Percentiles rank a stretch among this genome's conserved stretches.
Evolutionary conservation across 768 basidiomycete genomes (phyloP).

Genomic region (Termitomyces sp.): DNA sequence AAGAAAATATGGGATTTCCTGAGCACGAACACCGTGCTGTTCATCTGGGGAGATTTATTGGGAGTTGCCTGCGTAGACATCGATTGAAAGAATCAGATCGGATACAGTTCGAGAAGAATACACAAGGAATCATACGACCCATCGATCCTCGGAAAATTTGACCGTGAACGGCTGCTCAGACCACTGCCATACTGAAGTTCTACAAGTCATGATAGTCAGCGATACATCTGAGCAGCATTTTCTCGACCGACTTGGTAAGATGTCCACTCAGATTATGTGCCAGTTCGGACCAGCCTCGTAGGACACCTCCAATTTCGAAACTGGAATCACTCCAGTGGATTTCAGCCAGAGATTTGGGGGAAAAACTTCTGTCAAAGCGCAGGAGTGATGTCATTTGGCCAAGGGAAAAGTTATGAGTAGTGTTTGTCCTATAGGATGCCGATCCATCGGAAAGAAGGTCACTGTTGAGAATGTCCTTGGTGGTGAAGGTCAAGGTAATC

Average conservation of each 20-base stretch:
- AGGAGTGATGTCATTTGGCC: background rate
- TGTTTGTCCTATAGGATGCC: background rate
- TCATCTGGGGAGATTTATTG: background rate
- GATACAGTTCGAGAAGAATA: background rate
- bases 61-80: background rate
- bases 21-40: background rate
- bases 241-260: background rate
- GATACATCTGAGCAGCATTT: too few species aligned
- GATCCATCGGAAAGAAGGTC: background rate
- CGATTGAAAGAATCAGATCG: background rate
- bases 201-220: too few species aligned
- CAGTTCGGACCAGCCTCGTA: background rate
- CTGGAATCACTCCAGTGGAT: background rate
- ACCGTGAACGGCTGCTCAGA: background rate
- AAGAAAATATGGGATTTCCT: background rate
- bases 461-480: background rate
- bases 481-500: background rate
- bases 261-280: background rate
- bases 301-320: background rate
- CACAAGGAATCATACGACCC: background rate
- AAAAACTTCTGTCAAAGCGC: background rate
- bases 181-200: background rate
- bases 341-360: background rate
- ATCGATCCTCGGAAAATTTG: background rate
- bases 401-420: background rate